phyloP scores from a whole-genome alignment of 1,284 basidiomycete species.

The Exsudoporus floridanus region DNA sequence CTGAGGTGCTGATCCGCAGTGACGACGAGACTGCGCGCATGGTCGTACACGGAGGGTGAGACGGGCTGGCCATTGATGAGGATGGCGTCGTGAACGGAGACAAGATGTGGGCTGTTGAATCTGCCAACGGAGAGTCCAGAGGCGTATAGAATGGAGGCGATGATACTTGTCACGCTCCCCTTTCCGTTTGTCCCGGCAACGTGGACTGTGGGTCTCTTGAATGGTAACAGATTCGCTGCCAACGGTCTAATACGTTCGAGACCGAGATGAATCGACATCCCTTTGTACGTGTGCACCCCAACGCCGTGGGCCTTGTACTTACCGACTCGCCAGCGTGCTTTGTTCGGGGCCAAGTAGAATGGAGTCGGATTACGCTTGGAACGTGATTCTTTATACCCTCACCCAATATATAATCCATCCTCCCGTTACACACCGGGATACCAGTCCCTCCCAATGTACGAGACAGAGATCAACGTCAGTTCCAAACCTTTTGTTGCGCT shows the following conservation, averaged over 20 bases:
- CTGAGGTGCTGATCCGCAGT: conserved; percentile 45
- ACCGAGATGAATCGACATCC: conserved; percentile 77
- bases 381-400: neutral
- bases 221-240: conserved; percentile 58
- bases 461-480: conserved; percentile 22
- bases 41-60: conserved; percentile 48
- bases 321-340: too few species aligned
- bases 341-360: neutral
- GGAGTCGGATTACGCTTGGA: too few species aligned
- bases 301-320: neutral
- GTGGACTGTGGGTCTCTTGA: conserved; percentile 84
- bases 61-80: conserved; percentile 64
- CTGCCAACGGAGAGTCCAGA: conserved; percentile 67
- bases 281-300: conserved; percentile 1
- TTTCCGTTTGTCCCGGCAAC: conserved; percentile 98
- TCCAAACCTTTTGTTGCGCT: neutral
- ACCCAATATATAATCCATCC: conserved; percentile 7
- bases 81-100: conserved; percentile 79
- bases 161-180: conserved; percentile 84
- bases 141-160: conserved; percentile 72
- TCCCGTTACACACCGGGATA: neutral
- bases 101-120: conserved; percentile 93
- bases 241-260: conserved; percentile 69
- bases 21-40: conserved; percentile 53
- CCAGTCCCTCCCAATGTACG: conserved; percentile 12